Percentiles rank a stretch among this genome's conserved stretches.
Conservation (phyloP, 2,329 filamentous ascomycete genomes). For the Aspergillus quadricinctus region DNA sequence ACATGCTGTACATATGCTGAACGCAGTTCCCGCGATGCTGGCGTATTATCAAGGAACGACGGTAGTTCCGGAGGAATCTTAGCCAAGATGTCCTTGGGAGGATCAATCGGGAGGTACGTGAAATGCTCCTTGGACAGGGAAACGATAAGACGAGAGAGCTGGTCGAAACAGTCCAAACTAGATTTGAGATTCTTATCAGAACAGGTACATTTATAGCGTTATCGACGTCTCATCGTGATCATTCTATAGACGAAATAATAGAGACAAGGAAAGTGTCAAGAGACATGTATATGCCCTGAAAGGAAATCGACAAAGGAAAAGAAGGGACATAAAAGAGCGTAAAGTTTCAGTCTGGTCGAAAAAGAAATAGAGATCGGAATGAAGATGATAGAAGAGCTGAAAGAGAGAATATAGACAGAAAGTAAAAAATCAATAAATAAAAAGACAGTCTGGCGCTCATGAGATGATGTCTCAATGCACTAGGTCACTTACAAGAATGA, state of each 20-base stretch:
- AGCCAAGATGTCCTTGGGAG: slow-evolving; percentile 47
- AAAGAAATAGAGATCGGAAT: slow-evolving; percentile 4
- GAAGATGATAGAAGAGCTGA: slow-evolving; percentile 6
- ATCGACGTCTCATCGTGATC: slow-evolving; percentile 24
- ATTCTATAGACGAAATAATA: slow-evolving; percentile 18
- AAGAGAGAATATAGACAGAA: slow-evolving; percentile 9
- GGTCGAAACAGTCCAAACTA: slow-evolving; percentile 50
- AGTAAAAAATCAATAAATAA: slow-evolving; percentile 1
- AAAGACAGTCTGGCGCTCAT: slow-evolving; percentile 13
- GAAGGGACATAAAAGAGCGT: slow-evolving; percentile 8
- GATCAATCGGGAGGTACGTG: slow-evolving; percentile 48
- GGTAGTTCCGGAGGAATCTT: slow-evolving; percentile 52
- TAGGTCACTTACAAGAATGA: slow-evolving; percentile 47
- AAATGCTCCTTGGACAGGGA: slow-evolving; percentile 51
- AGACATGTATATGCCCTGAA: slow-evolving; percentile 7
- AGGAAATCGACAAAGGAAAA: slow-evolving; percentile 3
- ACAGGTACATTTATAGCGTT: slow-evolving; percentile 38
- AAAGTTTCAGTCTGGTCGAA: not conserved
- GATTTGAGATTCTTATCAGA: slow-evolving; percentile 37
- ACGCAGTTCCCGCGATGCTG: slow-evolving; percentile 49
- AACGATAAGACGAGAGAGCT: slow-evolving; percentile 50
- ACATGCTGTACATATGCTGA: slow-evolving; percentile 53
- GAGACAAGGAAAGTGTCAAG: slow-evolving; percentile 10
- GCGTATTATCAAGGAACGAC: slow-evolving; percentile 51
- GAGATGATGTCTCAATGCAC: slow-evolving; percentile 19